phyloP scores from a whole-genome alignment of 2,329 filamentous ascomycete genomes.

The Aspergillus sp. region DNA sequence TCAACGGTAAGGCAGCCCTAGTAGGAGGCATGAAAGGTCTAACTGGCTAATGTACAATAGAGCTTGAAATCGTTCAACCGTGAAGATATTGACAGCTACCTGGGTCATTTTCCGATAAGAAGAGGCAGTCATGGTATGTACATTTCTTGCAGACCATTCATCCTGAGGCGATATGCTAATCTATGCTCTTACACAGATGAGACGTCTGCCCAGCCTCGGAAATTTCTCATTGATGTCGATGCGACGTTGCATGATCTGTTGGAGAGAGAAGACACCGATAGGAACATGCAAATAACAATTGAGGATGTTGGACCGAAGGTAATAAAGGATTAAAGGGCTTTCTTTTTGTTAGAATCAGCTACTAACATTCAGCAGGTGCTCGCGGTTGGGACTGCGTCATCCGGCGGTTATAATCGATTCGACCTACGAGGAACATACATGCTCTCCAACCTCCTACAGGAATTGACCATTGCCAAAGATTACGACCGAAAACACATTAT shows the following conservation, averaged over 20 bases:
- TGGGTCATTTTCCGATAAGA: slow-evolving; percentile 28
- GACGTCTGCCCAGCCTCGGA: slow-evolving; percentile 59
- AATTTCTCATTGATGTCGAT: slow-evolving; percentile 82
- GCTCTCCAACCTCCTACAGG: slow-evolving; percentile 92
- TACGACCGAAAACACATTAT: slow-evolving; percentile 84
- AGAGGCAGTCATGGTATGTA: slow-evolving; percentile 41
- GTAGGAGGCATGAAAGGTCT: slow-evolving; percentile 8
- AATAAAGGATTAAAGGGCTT: slow-evolving; percentile 3
- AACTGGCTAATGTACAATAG: slow-evolving; percentile 17
- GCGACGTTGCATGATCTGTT: slow-evolving; percentile 71
- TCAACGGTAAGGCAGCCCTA: slow-evolving; percentile 43
- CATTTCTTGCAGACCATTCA: not conserved
- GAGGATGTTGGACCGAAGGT: slow-evolving; percentile 92
- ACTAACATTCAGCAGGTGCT: slow-evolving; percentile 56
- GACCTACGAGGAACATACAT: slow-evolving; percentile 95
- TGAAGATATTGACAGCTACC: slow-evolving; percentile 28
- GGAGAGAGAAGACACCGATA: slow-evolving; percentile 83
- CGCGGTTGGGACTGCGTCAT: slow-evolving; percentile 74
- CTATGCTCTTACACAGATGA: slow-evolving; percentile 55
- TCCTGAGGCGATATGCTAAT: too few relatives aligned
- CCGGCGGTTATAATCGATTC: slow-evolving; percentile 77
- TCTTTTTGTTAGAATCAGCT: not conserved
- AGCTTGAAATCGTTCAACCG: slow-evolving; percentile 31
- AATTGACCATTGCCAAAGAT: slow-evolving; percentile 85
- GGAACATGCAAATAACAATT: slow-evolving; percentile 95